Percentiles rank a stretch among this genome's conserved stretches.
Evolutionary conservation across 73 alveolate species (phyloP).

Genomic region (Tetrahymena malaccensis): DNA sequence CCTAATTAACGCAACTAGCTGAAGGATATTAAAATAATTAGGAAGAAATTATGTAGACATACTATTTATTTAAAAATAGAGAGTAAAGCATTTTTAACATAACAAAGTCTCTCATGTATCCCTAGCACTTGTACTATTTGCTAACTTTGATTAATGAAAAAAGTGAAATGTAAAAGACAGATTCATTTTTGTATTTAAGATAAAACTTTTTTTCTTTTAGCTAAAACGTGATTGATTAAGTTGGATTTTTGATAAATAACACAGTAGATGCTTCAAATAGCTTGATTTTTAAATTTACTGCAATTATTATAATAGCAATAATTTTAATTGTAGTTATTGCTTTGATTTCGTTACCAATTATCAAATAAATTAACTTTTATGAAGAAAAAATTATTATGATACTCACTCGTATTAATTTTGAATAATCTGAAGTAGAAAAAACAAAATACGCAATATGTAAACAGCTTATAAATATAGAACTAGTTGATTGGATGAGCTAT

Average conservation of each 20-base stretch:
- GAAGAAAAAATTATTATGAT: not conserved
- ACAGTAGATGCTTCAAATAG: not conserved
- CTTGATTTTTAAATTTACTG: not conserved
- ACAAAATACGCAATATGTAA: not conserved
- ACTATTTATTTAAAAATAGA: not conserved
- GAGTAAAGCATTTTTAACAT: not conserved
- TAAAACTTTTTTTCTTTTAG: not conserved
- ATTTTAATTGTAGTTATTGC: not conserved
- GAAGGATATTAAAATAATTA: not conserved
- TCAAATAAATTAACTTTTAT: not conserved
- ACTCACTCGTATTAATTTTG: not conserved
- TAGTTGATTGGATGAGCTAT: not conserved
- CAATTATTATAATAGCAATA: not conserved
- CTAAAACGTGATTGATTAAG: not conserved
- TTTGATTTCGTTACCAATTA: not conserved
- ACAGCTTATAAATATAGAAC: not conserved
- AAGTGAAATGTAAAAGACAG: not conserved
- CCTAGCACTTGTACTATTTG: not conserved
- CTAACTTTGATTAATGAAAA: not conserved
- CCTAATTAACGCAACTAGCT: not conserved
- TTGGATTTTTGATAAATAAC: not conserved
- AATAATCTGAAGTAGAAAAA: not conserved
- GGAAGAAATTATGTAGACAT: not conserved
- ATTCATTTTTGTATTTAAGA: not conserved
- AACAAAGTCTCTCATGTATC: not conserved